These are phyloP conservation scores for Neurospora sp. DNA, from an alignment of 495 filamentous ascomycete species.

Conservation along the genomic window DNA sequence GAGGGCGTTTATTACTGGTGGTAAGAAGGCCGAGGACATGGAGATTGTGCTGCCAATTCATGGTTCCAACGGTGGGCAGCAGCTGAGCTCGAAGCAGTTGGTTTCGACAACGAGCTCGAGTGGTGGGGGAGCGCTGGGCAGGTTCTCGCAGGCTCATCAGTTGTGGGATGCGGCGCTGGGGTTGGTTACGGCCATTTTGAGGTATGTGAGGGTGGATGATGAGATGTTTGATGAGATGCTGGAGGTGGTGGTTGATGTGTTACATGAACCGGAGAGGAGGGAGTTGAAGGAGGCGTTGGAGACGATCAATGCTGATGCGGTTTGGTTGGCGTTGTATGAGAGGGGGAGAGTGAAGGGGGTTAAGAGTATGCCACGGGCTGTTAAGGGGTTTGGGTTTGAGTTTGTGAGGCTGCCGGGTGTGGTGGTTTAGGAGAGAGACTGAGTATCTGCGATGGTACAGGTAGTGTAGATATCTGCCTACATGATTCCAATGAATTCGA, in stretches of 20 bases:
- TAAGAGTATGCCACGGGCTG: conserved; percentile 21
- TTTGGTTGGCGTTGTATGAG: conserved; percentile 54
- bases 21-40: neutral
- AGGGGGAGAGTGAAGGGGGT: conserved; percentile 24
- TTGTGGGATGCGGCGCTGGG: conserved; percentile 49
- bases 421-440: neutral
- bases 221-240: conserved; percentile 61
- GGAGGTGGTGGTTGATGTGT: conserved; percentile 42
- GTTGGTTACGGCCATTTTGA: conserved; percentile 43
- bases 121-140: conserved; percentile 26
- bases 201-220: conserved; percentile 48
- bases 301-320: conserved; percentile 54
- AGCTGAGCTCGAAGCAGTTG: conserved; percentile 16
- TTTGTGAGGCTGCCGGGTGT: conserved; percentile 18
- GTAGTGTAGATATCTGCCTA: neutral
- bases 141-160: conserved; percentile 43
- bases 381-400: conserved; percentile 31
- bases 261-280: conserved; percentile 26
- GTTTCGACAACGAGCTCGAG: conserved; percentile 14
- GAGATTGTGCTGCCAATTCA: conserved; percentile 21
- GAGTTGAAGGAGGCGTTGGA: conserved; percentile 47
- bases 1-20: conserved; percentile 8
- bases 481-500: neutral
- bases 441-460: neutral
- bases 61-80: neutral